Percentiles rank a stretch among this genome's conserved stretches.
Conservation (phyloP, 2,329 filamentous ascomycete genomes). For the Akanthomyces uredinophilus region DNA sequence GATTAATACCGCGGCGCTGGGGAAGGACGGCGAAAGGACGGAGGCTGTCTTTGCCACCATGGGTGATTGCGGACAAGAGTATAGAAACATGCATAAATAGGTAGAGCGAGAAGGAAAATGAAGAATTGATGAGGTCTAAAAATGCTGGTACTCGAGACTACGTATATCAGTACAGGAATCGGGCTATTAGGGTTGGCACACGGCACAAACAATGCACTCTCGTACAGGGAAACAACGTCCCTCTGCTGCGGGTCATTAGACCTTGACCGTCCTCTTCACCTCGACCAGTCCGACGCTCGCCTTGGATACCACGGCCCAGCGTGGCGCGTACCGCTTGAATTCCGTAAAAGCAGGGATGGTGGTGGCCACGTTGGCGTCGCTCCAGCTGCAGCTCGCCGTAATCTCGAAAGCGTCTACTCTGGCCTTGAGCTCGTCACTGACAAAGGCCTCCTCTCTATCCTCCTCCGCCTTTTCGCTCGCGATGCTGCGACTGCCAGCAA, state of each 20-base stretch:
- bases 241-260: constrained; percentile 30
- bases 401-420: constrained; percentile 46
- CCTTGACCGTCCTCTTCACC: constrained; percentile 63
- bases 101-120: neutral
- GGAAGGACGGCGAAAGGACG: constrained; percentile 16
- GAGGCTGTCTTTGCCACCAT: constrained; percentile 28
- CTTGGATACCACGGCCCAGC: constrained; percentile 77
- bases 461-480: neutral
- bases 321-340: constrained; percentile 66
- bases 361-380: constrained; percentile 68
- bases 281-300: constrained; percentile 73
- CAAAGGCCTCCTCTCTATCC: neutral
- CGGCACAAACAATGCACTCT: neutral
- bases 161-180: neutral
- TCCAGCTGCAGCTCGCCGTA: constrained; percentile 75
- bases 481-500: constrained; percentile 18
- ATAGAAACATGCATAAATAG: constrained; percentile 15
- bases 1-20: constrained; percentile 23
- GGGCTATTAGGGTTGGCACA: constrained; percentile 1
- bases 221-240: neutral
- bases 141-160: neutral
- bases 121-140: neutral
- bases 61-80: constrained; percentile 25
- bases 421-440: neutral
- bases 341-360: constrained; percentile 82